Evolutionary conservation across 2,329 filamentous ascomycete species (phyloP).

Genomic region (Fusarium nurragi): DNA sequence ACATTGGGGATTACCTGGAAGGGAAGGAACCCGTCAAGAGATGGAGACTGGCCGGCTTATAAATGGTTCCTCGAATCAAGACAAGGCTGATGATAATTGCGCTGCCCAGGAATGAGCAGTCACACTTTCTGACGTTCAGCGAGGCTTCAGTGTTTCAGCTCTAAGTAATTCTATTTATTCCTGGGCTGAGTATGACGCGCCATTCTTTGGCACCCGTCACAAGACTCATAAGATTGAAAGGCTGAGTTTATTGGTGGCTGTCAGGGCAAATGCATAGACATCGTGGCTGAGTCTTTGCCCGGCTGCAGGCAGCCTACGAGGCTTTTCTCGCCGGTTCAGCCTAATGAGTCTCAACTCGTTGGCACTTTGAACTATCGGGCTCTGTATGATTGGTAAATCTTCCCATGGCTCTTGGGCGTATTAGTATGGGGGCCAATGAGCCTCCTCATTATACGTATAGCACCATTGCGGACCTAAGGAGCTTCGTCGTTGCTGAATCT

Average conservation of each 20-base stretch:
- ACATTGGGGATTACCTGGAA: conserved; percentile 26
- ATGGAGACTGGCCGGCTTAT: conserved; percentile 10
- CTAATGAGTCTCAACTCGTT: conserved; percentile 5
- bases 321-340: conserved; percentile 10
- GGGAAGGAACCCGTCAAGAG: not conserved
- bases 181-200: conserved; percentile 1
- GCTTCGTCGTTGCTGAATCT: too few relatives aligned
- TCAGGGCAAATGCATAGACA: not conserved
- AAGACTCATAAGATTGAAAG: conserved; percentile 21
- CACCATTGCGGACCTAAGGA: not conserved
- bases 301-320: conserved; percentile 12
- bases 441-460: too few relatives aligned
- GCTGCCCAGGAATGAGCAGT: conserved; percentile 19
- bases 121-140: not conserved
- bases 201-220: conserved; percentile 17
- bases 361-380: not conserved
- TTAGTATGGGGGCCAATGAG: not conserved
- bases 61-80: conserved; percentile 13
- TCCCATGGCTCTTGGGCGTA: not conserved
- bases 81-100: conserved; percentile 19
- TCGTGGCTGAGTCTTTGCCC: conserved; percentile 36
- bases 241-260: conserved; percentile 27
- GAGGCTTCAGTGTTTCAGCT: conserved; percentile 5
- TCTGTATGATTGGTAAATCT: not conserved
- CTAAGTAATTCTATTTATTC: not conserved